Evolutionary conservation across 257 asterid genomes (phyloP).

Genomic region (Apocynum venetum): DNA sequence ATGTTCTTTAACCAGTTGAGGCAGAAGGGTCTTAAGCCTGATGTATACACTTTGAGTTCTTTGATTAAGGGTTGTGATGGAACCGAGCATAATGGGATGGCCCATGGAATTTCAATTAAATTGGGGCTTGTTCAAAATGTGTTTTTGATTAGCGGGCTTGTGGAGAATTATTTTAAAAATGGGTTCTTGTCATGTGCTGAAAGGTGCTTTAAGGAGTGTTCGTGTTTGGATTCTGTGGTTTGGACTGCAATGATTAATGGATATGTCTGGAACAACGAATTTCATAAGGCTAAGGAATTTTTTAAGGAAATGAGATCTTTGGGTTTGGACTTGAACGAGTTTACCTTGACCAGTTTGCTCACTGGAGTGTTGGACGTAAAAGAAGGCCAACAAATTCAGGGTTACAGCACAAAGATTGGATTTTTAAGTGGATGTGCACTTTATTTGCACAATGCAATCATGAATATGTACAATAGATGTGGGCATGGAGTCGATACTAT

Average conservation of each 20-base stretch:
- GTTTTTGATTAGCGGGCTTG: constrained; percentile 19
- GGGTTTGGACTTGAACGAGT: constrained; percentile 18
- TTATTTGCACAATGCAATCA: constrained; percentile 19
- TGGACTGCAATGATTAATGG: constrained; percentile 23
- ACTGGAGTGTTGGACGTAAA: constrained; percentile 20
- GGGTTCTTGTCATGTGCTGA: constrained; percentile 11
- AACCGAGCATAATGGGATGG: constrained; percentile 11
- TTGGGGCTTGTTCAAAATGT: constrained; percentile 12
- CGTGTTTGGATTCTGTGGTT: constrained; percentile 17
- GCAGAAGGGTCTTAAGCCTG: constrained; percentile 14
- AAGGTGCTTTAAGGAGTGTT: constrained; percentile 11
- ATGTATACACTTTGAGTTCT: constrained; percentile 13
- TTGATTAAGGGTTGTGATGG: constrained; percentile 15
- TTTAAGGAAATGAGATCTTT: constrained; percentile 17
- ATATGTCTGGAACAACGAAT: neutral
- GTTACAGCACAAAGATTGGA: constrained; percentile 15
- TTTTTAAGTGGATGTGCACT: constrained; percentile 16
- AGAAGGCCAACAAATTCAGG: constrained; percentile 20
- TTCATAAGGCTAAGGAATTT: constrained; percentile 8
- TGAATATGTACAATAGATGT: constrained; percentile 21
- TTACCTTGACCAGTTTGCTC: constrained; percentile 17
- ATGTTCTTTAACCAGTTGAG: constrained; percentile 15
- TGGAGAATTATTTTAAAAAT: constrained; percentile 10
- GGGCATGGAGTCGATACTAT: constrained; percentile 14
- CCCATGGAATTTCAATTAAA: constrained; percentile 15